phyloP scores from a whole-genome alignment of 1,284 basidiomycete genomes.

The Violaceomyces palustris region DNA sequence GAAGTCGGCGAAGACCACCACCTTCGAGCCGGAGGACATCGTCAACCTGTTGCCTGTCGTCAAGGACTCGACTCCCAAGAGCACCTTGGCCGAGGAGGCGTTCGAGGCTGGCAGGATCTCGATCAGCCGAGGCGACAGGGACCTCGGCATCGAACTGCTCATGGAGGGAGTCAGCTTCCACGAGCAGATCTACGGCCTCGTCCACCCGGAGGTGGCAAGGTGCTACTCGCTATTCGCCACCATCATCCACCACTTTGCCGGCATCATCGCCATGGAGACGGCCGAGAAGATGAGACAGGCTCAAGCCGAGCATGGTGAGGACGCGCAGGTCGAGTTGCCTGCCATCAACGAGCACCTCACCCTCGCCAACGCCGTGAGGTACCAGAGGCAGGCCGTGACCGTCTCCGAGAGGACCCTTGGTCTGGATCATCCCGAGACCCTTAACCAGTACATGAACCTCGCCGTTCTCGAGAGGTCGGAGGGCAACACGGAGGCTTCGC shows the following conservation, averaged over 20 bases:
- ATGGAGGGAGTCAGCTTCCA: constrained; percentile 59
- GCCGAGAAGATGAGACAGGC: constrained; percentile 31
- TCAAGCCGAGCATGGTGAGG: constrained; percentile 31
- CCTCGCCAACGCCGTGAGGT: constrained; percentile 54
- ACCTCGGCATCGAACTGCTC: constrained; percentile 59
- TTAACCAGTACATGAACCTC: constrained; percentile 60
- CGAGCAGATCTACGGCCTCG: constrained; percentile 60
- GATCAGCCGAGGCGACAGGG: constrained; percentile 56
- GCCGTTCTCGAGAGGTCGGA: constrained; percentile 58
- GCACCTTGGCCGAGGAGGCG: constrained; percentile 58
- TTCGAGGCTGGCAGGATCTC: constrained; percentile 58
- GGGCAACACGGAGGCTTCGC: constrained; percentile 53
- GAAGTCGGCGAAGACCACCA: constrained; percentile 43
- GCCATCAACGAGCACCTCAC: constrained; percentile 52
- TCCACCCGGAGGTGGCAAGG: constrained; percentile 60
- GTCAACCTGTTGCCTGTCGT: constrained; percentile 58
- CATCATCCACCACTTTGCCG: constrained; percentile 53
- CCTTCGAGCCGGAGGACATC: constrained; percentile 58
- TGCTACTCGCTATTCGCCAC: constrained; percentile 58
- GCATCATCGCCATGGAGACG: constrained; percentile 21
- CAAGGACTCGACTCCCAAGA: constrained; percentile 57
- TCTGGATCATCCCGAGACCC: constrained; percentile 59
- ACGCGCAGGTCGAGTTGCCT: constrained; percentile 24
- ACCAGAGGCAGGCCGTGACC: constrained; percentile 60
- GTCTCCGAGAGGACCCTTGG: constrained; percentile 60